Evolutionary conservation across 2,329 filamentous ascomycete genomes (phyloP).

Genomic region (Fusarium devonianum): DNA sequence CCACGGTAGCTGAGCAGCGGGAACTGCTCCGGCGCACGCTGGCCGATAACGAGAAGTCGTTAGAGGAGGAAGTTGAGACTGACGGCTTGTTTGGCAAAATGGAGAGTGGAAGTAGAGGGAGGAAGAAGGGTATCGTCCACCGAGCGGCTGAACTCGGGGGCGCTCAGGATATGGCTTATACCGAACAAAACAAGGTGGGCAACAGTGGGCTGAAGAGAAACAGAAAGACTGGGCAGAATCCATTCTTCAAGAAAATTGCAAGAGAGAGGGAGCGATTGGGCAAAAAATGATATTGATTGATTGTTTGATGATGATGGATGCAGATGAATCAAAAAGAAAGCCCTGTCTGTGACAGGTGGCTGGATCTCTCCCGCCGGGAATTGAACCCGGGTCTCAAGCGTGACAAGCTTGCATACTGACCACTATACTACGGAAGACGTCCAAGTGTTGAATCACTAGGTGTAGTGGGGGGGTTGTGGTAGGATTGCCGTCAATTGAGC

Average conservation of each 20-base stretch:
- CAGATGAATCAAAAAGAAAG: no score
- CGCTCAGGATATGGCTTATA: slow-evolving; percentile 6
- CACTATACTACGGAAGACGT: background rate
- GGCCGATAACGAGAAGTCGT: slow-evolving; percentile 72
- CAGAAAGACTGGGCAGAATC: slow-evolving; percentile 17
- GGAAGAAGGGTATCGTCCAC: background rate
- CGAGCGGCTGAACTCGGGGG: slow-evolving; percentile 7
- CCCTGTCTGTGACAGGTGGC: no score
- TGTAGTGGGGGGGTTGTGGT: background rate
- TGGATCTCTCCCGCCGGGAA: no score
- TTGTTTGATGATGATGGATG: no score
- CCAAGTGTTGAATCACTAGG: background rate
- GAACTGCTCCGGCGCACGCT: slow-evolving; percentile 83
- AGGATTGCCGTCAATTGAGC: background rate
- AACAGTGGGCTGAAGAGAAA: slow-evolving; percentile 12
- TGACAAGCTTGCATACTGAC: no score
- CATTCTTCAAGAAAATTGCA: slow-evolving; percentile 32
- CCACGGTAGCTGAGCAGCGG: slow-evolving; percentile 74
- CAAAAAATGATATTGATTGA: no score
- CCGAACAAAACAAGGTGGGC: background rate
- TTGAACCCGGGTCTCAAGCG: background rate
- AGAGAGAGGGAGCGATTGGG: slow-evolving; percentile 24
- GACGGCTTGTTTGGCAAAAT: slow-evolving; percentile 1
- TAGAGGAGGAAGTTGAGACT: slow-evolving; percentile 6
- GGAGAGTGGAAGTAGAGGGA: background rate